These are phyloP conservation scores for Fusarium coicis DNA, from an alignment of 2,329 filamentous ascomycete genomes.

Conservation along the genomic window DNA sequence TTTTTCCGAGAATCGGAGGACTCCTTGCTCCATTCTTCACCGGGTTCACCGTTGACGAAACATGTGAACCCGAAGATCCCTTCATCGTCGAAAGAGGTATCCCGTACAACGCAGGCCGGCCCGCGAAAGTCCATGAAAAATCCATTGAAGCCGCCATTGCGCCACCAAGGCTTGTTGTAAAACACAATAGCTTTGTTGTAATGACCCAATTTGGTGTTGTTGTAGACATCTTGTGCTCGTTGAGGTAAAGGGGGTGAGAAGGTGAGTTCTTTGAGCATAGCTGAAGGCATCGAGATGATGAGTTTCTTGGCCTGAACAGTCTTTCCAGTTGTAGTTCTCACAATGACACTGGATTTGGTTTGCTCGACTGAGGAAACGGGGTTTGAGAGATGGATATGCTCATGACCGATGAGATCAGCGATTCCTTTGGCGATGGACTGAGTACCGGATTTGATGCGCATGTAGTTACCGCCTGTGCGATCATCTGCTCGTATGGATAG, in stretches of 20 bases:
- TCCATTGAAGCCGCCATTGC: conserved; percentile 49
- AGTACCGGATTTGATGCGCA: conserved; percentile 45
- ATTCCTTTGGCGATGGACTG: conserved; percentile 43
- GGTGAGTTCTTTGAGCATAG: conserved; percentile 57
- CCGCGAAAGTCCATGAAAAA: conserved; percentile 54
- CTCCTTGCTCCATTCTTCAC: conserved; percentile 49
- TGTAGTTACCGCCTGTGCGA: conserved; percentile 49
- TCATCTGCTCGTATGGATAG: conserved; percentile 51
- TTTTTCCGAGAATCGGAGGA: conserved; percentile 42
- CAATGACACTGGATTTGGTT: conserved; percentile 9
- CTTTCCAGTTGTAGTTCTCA: conserved; percentile 38
- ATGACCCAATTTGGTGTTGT: conserved; percentile 53
- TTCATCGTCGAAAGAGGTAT: conserved; percentile 51
- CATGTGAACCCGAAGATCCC: conserved; percentile 52
- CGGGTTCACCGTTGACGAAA: conserved; percentile 54
- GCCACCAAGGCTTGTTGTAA: conserved; percentile 50
- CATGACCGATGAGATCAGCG: conserved; percentile 42
- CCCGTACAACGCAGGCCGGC: conserved; percentile 53
- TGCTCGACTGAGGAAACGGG: conserved; percentile 43
- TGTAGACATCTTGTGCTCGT: conserved; percentile 49
- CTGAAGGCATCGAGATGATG: conserved; percentile 61
- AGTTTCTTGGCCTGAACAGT: conserved; percentile 51
- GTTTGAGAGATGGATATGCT: conserved; percentile 21
- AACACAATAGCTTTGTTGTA: conserved; percentile 56
- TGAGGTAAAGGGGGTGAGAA: conserved; percentile 58